Percentiles rank a stretch among this genome's conserved stretches.
Evolutionary conservation across 495 filamentous ascomycete species (phyloP).

Genomic region (Daldinia childiae): DNA sequence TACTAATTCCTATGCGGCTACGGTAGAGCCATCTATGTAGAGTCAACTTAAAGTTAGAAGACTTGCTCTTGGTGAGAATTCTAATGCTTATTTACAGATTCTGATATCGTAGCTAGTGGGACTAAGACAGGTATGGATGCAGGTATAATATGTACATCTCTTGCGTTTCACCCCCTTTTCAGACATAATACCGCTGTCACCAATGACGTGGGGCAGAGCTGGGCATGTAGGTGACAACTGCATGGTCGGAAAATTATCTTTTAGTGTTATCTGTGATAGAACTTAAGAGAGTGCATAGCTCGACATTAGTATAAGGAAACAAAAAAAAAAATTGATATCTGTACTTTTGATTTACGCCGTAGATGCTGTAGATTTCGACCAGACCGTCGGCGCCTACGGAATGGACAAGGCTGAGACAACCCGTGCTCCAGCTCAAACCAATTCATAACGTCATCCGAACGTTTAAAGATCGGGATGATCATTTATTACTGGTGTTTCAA

Average conservation of each 20-base stretch:
- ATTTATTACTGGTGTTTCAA: constrained; percentile 30
- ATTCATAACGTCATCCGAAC: constrained; percentile 35
- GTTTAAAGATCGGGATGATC: constrained; percentile 27
- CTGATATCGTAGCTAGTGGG: neutral
- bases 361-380: constrained; percentile 7
- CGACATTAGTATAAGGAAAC: neutral
- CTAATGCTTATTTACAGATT: neutral
- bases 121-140: neutral
- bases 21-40: neutral
- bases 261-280: neutral
- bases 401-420: constrained; percentile 31
- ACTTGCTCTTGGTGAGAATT: neutral
- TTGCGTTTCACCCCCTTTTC: constrained; percentile 26
- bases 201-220: constrained; percentile 11
- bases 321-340: neutral
- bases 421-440: constrained; percentile 20
- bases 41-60: neutral
- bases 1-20: neutral
- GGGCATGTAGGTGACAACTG: constrained; percentile 4
- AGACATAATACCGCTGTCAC: constrained; percentile 26
- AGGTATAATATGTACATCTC: neutral
- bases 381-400: constrained; percentile 9
- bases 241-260: constrained; percentile 16
- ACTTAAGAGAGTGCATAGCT: neutral
- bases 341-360: neutral